Evolutionary conservation across 129 eudicot species (phyloP), one percentile per base, ranked within the genome.

Genomic region (Flaveria linearis): DNA sequence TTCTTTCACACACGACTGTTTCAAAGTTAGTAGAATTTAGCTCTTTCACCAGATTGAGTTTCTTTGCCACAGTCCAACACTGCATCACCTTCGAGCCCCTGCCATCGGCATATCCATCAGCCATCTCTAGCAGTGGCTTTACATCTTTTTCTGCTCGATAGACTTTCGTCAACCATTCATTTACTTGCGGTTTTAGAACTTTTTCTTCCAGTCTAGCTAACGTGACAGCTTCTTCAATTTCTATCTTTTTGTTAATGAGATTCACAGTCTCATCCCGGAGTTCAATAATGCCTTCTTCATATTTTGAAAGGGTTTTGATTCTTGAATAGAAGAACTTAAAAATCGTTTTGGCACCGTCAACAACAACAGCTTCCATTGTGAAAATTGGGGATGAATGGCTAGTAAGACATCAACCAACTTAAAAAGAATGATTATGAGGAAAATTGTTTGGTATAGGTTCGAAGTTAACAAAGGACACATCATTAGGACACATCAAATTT

Each of bases 101-200:
- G 20, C 60, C 72, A 62, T 41, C 50, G 13, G 50, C 50, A 10
- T 0, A 39, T 13, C 60, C 72, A 62, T 41, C 50, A 26, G 50
- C 58, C 11, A 1, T 51, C 17, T 72, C 74, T 36, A 82, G 33
- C 71, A 71, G 69, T 51, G 78, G 28, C 33, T 50, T 77, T 30
- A 56, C 78, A 25, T 18, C 64, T 28, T 71, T 60, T 65, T 82
- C 78, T n/a, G 9, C 57, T 66, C 11, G 53, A 23, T 73, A 72
- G 55, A 73, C 85, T 33, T 71, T 64, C 20, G 0, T 65, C 36
- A 76, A 22, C 78, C 82, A 82, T 82, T 76, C 39, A 12, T 6
- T 71, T 16, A 82, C 82, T 77, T 77, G 74, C 0, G 14, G 53
- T 43, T 68, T 71, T 16, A 78, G 85, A 41, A 8, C 6, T 72